Conservation (phyloP, 148 eudicot species). For the Beta vulgaris region DNA sequence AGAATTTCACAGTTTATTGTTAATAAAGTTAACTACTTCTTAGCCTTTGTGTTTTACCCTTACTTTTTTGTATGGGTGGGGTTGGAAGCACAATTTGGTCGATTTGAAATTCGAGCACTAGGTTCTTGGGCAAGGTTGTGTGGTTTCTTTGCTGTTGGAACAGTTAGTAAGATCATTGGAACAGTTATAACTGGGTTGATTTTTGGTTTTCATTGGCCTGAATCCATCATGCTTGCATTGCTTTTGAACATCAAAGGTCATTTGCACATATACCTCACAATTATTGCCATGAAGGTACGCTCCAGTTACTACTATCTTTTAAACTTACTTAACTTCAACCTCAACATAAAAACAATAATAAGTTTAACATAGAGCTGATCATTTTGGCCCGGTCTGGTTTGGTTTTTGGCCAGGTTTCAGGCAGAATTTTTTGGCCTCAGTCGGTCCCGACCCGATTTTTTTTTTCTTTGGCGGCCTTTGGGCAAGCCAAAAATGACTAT, state of each 20-base stretch:
- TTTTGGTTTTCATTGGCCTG: slow-evolving; percentile 72
- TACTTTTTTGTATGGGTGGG: slow-evolving; percentile 83
- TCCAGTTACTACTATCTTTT: background rate
- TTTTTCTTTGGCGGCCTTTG: no score
- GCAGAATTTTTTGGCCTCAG: no score
- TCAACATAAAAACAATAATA: no score
- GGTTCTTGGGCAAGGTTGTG: slow-evolving; percentile 52
- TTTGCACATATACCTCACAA: slow-evolving; percentile 70
- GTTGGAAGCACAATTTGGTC: slow-evolving; percentile 43
- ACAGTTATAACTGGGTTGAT: slow-evolving; percentile 57
- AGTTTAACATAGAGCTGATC: no score
- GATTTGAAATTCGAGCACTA: slow-evolving; percentile 26
- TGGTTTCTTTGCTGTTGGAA: slow-evolving; percentile 47
- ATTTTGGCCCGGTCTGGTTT: no score
- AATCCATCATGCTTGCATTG: slow-evolving; percentile 70
- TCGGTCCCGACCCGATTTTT: no score
- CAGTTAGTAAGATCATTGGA: slow-evolving; percentile 68
- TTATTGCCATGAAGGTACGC: slow-evolving; percentile 57
- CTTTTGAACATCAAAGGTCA: slow-evolving; percentile 84
- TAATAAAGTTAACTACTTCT: slow-evolving; percentile 60
- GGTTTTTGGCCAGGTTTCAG: no score
- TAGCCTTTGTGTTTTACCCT: slow-evolving; percentile 60
- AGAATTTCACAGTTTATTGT: slow-evolving; percentile 73
- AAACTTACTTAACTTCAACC: no score
- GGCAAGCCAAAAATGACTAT: no score